phyloP scores from a whole-genome alignment of 2,329 filamentous ascomycete species.

The Curvularia hawaiiensis region DNA sequence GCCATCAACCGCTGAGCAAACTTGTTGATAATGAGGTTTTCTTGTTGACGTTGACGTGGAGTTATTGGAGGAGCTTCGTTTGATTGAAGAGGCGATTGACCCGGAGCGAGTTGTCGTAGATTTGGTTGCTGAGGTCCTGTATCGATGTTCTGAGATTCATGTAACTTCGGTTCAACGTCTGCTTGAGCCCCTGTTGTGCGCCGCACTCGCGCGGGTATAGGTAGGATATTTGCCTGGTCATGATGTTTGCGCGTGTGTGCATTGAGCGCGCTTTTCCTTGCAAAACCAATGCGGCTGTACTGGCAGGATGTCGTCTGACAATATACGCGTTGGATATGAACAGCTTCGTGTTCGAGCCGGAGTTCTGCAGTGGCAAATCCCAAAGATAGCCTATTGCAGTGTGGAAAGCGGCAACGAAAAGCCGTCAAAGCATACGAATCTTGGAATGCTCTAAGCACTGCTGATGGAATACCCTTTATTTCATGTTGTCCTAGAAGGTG shows the following conservation, averaged over 20 bases:
- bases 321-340: conserved; percentile 12
- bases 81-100: no score
- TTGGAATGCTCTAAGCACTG: conserved; percentile 11
- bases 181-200: not conserved
- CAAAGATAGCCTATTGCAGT: conserved; percentile 2
- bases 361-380: conserved; percentile 13
- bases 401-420: conserved; percentile 18
- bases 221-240: not conserved
- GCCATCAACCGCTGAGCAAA: not conserved
- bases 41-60: no score
- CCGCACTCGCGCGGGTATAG: not conserved
- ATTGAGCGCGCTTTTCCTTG: conserved; percentile 4
- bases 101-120: not conserved
- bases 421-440: conserved; percentile 14
- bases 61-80: no score
- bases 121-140: not conserved
- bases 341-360: not conserved
- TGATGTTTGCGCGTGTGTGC: conserved; percentile 7
- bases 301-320: conserved; percentile 8
- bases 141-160: not conserved
- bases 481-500: not conserved
- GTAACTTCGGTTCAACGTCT: not conserved
- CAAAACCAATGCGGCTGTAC: conserved; percentile 13
- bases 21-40: not conserved
- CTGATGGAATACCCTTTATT: not conserved